phyloP scores from a whole-genome alignment of 2,329 filamentous ascomycete species.

The Sclerotinia trifoliorum region DNA sequence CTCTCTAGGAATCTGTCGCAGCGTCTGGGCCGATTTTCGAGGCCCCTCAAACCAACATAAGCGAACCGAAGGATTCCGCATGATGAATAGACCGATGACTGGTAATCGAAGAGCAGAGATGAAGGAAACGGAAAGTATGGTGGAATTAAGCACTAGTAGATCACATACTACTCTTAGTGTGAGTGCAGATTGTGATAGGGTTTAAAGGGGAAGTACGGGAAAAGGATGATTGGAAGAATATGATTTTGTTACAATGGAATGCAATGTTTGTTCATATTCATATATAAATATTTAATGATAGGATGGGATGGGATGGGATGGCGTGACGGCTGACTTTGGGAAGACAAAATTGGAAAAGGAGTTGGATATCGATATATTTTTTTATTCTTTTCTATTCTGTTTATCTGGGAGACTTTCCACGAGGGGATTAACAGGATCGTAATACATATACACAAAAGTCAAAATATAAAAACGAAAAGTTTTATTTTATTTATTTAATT shows the following conservation, averaged over 20 bases:
- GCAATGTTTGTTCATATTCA: not conserved
- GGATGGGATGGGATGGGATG: too few species aligned
- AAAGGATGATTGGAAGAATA: not conserved
- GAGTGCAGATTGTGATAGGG: constrained; percentile 2
- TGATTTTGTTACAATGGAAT: not conserved
- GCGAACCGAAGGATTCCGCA: constrained; percentile 3
- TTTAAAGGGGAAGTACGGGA: not conserved
- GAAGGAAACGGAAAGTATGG: constrained; percentile 9
- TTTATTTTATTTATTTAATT: too few species aligned
- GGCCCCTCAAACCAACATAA: not conserved
- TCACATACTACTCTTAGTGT: constrained; percentile 8
- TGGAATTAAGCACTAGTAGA: constrained; percentile 10
- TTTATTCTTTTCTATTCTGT: not conserved
- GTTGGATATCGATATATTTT: not conserved
- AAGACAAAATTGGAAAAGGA: not conserved
- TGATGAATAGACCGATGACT: constrained; percentile 8
- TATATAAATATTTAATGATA: not conserved
- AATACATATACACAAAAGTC: too few species aligned
- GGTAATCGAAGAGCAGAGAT: not conserved
- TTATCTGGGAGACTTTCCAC: not conserved
- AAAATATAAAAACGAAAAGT: too few species aligned
- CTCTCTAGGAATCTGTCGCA: constrained; percentile 47
- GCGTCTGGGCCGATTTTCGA: constrained; percentile 7
- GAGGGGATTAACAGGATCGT: too few species aligned
- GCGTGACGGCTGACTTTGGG: too few species aligned